phyloP scores from a whole-genome alignment of 768 basidiomycete species.

The Daedalea quercina region DNA sequence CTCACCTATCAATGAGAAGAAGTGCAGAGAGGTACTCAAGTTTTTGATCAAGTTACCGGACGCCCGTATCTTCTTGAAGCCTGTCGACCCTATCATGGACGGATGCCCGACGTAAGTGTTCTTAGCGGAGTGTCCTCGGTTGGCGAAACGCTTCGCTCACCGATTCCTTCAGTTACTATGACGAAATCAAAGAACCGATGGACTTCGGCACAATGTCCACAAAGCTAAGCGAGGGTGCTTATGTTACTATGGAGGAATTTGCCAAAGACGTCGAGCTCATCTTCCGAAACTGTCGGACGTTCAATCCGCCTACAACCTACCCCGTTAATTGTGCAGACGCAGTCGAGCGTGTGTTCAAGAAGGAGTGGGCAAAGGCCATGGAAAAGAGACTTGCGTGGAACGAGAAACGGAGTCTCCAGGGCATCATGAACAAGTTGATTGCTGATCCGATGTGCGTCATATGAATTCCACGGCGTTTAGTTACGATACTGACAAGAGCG shows the following conservation, averaged over 20 bases:
- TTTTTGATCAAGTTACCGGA: conserved; percentile 55
- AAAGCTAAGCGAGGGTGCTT: conserved; percentile 62
- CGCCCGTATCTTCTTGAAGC: conserved; percentile 64
- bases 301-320: conserved; percentile 81
- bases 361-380: conserved; percentile 77
- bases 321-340: conserved; percentile 65
- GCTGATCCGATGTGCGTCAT: conserved; percentile 59
- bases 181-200: conserved; percentile 92
- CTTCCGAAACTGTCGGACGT: conserved; percentile 84
- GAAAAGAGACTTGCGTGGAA: conserved; percentile 67
- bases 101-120: conserved; percentile 84
- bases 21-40: conserved; percentile 69
- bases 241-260: conserved; percentile 78
- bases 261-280: conserved; percentile 75
- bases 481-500: not conserved
- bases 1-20: conserved; percentile 73
- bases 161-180: conserved; percentile 61
- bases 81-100: conserved; percentile 78
- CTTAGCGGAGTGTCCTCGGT: not conserved
- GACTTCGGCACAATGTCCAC: conserved; percentile 78
- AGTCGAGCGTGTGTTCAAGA: conserved; percentile 71
- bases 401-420: conserved; percentile 76
- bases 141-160: not conserved
- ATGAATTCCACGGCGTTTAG: not conserved
- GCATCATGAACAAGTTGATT: conserved; percentile 59